Percentiles rank a stretch among this genome's conserved stretches.
phyloP scores from a whole-genome alignment of 371 early-diverging fungal genomes.

The Syncephalastrum contaminatum region DNA sequence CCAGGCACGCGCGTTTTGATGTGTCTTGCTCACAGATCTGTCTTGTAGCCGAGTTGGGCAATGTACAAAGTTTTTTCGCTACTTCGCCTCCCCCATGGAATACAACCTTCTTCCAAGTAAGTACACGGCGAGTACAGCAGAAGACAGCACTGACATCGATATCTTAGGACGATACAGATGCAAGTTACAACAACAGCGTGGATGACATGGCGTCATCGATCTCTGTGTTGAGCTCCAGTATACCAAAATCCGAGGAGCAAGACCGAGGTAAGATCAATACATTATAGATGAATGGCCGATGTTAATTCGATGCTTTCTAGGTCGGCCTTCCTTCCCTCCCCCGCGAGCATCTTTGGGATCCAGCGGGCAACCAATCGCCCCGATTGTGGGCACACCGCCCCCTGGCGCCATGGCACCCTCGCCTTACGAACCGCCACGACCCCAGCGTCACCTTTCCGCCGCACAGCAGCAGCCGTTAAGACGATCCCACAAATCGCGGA shows the following conservation, averaged over 20 bases:
- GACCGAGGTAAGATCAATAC: conserved; percentile 18
- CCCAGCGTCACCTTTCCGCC: conserved; percentile 28
- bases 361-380: conserved; percentile 27
- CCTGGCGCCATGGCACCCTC: conserved; percentile 42
- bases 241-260: conserved; percentile 50
- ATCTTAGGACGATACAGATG: conserved; percentile 5
- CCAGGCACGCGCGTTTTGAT: not conserved
- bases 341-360: conserved; percentile 18
- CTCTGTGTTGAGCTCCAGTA: conserved; percentile 62
- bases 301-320: conserved; percentile 5
- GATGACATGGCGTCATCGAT: conserved; percentile 57
- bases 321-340: conserved; percentile 20
- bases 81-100: conserved; percentile 71
- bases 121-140: not conserved
- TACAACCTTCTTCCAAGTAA: conserved; percentile 38
- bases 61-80: conserved; percentile 61
- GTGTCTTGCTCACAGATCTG: not conserved
- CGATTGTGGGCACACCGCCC: conserved; percentile 42
- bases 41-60: conserved; percentile 40
- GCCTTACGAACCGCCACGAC: conserved; percentile 14
- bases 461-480: conserved; percentile 16
- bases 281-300: not conserved
- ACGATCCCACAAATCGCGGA: conserved; percentile 38
- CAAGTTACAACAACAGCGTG: conserved; percentile 14
- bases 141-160: not conserved